Percentiles rank a stretch among this genome's conserved stretches.
Evolutionary conservation across 805 yeast species (phyloP).

Genomic region (Pichia deserticola): DNA sequence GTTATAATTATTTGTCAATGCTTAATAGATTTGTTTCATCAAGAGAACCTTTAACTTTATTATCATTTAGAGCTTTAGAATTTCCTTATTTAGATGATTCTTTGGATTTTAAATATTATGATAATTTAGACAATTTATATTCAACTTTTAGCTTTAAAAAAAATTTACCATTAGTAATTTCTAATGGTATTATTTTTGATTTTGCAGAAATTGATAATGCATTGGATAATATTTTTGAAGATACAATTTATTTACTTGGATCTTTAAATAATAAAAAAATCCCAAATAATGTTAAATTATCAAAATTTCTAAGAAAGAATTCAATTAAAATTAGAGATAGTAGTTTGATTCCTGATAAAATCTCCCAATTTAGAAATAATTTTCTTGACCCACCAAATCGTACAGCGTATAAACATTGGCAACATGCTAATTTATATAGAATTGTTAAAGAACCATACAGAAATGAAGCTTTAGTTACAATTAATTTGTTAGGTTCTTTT

Average conservation of each 20-base stretch:
- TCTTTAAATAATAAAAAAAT: constrained; percentile 25
- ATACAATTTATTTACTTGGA: constrained; percentile 33
- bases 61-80: constrained; percentile 10
- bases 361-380: constrained; percentile 16
- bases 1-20: constrained; percentile 18
- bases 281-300: constrained; percentile 24
- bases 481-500: constrained; percentile 59
- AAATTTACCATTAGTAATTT: constrained; percentile 44
- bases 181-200: constrained; percentile 63
- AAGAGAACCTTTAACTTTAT: constrained; percentile 7
- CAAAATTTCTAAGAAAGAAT: constrained; percentile 35
- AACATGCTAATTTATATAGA: not conserved
- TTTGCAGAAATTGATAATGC: constrained; percentile 43
- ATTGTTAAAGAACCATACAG: not conserved
- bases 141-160: constrained; percentile 25
- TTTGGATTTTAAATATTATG: constrained; percentile 4
- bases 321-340: constrained; percentile 41
- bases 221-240: constrained; percentile 49
- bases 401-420: not conserved
- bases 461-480: constrained; percentile 12
- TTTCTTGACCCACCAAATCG: constrained; percentile 2
- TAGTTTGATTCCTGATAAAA: constrained; percentile 43
- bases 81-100: constrained; percentile 11
- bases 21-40: constrained; percentile 13
- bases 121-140: constrained; percentile 27